These are phyloP conservation scores for Zygoascus ofunaensis DNA, from an alignment of 805 yeast genomes.

Conservation along the genomic window DNA sequence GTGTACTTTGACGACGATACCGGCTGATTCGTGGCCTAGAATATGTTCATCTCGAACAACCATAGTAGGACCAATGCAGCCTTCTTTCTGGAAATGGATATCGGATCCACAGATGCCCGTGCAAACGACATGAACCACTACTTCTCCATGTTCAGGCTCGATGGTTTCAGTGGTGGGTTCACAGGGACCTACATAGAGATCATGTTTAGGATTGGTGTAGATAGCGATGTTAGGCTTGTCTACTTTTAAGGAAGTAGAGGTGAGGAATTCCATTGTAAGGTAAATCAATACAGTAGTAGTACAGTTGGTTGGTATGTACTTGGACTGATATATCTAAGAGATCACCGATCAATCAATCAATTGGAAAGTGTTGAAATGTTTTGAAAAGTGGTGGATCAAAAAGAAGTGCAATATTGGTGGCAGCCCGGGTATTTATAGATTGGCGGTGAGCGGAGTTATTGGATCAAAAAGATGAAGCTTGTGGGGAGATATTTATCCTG, in stretches of 20 bases:
- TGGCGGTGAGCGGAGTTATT: neutral
- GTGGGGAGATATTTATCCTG: too few species aligned
- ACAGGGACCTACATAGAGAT: conserved; percentile 22
- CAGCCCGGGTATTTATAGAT: too few species aligned
- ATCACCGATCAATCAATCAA: too few species aligned
- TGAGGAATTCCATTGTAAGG: neutral
- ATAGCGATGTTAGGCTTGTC: conserved; percentile 23
- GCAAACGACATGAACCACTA: conserved; percentile 48
- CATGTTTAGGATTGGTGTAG: conserved; percentile 27
- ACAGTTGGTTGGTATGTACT: too few species aligned
- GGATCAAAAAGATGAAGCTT: too few species aligned
- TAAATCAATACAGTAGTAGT: too few species aligned
- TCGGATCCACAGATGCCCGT: conserved; percentile 75
- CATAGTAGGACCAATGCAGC: conserved; percentile 45
- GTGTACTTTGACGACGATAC: conserved; percentile 41
- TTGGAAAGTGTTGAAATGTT: too few species aligned
- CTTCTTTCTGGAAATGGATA: conserved; percentile 58
- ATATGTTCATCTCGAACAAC: conserved; percentile 56
- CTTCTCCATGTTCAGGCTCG: conserved; percentile 35
- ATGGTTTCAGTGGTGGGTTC: conserved; percentile 21
- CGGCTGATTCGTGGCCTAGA: conserved; percentile 53
- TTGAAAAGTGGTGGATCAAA: too few species aligned
- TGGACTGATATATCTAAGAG: too few species aligned
- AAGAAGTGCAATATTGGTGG: too few species aligned
- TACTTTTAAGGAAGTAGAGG: conserved; percentile 1